Evolutionary conservation across 1,284 basidiomycete genomes (phyloP).

Genomic region (Rhodotorula sp.): DNA sequence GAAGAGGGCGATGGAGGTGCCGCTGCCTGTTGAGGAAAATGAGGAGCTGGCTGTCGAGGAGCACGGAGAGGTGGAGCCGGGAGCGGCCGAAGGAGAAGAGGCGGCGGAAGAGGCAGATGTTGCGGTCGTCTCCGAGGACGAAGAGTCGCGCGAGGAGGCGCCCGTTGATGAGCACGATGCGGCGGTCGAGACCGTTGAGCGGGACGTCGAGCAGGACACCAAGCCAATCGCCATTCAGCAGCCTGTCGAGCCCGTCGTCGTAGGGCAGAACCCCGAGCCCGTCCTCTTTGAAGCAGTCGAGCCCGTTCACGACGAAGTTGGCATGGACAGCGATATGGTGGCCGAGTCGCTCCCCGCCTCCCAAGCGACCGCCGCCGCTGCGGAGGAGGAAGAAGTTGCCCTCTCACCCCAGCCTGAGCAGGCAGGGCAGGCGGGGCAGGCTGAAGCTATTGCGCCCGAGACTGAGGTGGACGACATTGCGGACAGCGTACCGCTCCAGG

Average conservation of each 20-base stretch:
- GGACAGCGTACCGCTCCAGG: too few species aligned
- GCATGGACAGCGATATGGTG: slow-evolving; percentile 11
- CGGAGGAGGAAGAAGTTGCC: too few species aligned
- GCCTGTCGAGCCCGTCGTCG: background rate
- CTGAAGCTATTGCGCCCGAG: background rate
- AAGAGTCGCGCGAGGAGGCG: background rate
- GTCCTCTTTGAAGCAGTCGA: background rate
- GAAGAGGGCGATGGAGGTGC: background rate
- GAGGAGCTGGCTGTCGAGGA: background rate
- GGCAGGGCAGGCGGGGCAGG: background rate
- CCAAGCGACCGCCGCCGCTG: background rate
- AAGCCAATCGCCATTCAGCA: too few species aligned
- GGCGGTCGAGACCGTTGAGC: background rate
- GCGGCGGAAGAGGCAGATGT: background rate
- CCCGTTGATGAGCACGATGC: too few species aligned
- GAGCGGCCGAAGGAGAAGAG: background rate
- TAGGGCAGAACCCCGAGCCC: too few species aligned
- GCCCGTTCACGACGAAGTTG: background rate
- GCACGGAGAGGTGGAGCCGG: background rate
- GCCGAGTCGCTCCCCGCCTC: slow-evolving; percentile 1
- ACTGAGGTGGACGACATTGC: background rate
- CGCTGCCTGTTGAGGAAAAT: background rate
- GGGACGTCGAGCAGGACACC: background rate
- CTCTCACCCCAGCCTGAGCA: background rate
- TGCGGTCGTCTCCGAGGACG: background rate